Evolutionary conservation across 768 basidiomycete genomes (phyloP).

Genomic region (Psilocybe cyanescens): DNA sequence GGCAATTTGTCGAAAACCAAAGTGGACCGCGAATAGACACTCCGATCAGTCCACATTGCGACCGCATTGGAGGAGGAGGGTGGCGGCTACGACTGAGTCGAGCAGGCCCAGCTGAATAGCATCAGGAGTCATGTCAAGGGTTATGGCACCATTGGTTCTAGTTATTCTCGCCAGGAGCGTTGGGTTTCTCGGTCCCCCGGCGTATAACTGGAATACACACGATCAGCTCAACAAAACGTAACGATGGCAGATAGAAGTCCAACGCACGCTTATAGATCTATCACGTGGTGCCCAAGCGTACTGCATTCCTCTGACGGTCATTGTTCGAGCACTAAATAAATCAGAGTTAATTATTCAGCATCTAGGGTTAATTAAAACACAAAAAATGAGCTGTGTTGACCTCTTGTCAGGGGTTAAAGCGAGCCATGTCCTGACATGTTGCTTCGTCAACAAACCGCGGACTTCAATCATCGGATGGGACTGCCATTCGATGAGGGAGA

Average conservation of each 20-base stretch:
- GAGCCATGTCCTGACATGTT: constrained; percentile 57
- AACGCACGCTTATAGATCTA: constrained; percentile 54
- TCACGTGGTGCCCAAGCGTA: constrained; percentile 63
- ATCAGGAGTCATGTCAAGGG: constrained; percentile 58
- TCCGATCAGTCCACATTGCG: constrained; percentile 56
- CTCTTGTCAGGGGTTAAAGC: constrained; percentile 50
- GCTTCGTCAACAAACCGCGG: constrained; percentile 51
- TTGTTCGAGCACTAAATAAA: constrained; percentile 44
- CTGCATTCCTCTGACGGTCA: constrained; percentile 51
- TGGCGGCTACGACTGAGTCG: constrained; percentile 53
- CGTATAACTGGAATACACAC: constrained; percentile 45
- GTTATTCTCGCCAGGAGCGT: constrained; percentile 56
- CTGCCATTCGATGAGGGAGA: constrained; percentile 66
- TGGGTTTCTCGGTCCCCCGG: constrained; percentile 35
- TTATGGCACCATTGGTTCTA: constrained; percentile 44
- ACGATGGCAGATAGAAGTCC: constrained; percentile 1
- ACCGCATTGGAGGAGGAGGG: constrained; percentile 62
- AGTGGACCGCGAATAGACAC: not conserved
- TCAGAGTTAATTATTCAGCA: constrained; percentile 1
- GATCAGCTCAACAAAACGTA: constrained; percentile 1
- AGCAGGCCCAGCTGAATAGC: constrained; percentile 59
- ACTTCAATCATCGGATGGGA: constrained; percentile 53
- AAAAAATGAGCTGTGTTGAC: constrained; percentile 21
- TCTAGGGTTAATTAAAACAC: not conserved
- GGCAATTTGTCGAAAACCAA: not conserved